Evolutionary conservation across 2,329 filamentous ascomycete genomes (phyloP).

Genomic region (Colletotrichum sp.): DNA sequence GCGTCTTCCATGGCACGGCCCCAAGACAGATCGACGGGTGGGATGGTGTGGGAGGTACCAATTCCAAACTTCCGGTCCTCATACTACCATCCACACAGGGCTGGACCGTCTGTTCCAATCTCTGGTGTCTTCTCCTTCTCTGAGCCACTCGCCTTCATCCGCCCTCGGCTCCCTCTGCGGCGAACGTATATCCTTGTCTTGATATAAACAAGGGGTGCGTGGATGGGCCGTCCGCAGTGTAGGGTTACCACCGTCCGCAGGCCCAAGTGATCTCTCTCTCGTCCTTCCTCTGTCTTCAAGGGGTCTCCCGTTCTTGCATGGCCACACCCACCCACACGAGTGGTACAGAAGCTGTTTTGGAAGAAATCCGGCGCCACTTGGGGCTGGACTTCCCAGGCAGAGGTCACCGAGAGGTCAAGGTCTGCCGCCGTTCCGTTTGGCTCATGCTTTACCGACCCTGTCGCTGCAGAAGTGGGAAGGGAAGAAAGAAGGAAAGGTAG

Average conservation of each 20-base stretch:
- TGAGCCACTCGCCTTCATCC: neutral
- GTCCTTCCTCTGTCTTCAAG: neutral
- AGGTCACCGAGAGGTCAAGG: neutral
- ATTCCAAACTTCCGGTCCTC: neutral
- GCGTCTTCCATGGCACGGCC: neutral
- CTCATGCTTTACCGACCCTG: neutral
- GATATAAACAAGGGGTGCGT: neutral
- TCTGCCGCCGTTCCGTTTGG: neutral
- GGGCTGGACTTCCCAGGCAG: neutral
- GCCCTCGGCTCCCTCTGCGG: neutral
- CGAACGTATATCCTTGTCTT: neutral
- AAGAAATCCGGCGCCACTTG: neutral
- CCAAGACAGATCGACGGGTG: neutral
- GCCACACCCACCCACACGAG: neutral
- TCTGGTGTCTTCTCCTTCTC: neutral
- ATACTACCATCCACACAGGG: neutral
- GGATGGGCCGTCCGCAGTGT: neutral
- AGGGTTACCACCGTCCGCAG: neutral
- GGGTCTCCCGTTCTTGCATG: slow-evolving; percentile 1
- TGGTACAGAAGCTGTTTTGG: slow-evolving; percentile 13
- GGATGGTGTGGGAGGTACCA: neutral
- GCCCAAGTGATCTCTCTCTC: neutral
- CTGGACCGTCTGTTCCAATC: neutral
- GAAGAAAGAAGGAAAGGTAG: neutral
- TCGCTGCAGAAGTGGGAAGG: neutral